Base-by-base conservation (phyloP, 2,329 filamentous ascomycete genomes). In the Fusarium nanum region DNA sequence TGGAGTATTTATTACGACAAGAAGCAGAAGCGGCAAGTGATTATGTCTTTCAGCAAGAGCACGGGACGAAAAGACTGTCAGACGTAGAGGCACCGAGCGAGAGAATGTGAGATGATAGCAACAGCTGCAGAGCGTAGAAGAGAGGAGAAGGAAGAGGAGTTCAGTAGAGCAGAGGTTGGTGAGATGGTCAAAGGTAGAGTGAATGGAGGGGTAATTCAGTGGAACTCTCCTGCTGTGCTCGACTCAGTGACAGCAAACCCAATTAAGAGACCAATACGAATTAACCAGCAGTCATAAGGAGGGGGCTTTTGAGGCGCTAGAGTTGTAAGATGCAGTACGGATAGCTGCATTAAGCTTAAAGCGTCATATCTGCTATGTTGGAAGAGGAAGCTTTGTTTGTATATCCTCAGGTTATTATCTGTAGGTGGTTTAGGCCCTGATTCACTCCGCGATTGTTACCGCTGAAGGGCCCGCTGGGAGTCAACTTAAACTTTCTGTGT, bases 161-260 rank as follows among this genome's bases (percentile, higher is more conserved):
- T 22, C 22, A 28, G 40, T 18, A 23, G 23, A 40, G 18, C 40
- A 58, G 52, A 63, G 34, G 44, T 57, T 64, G 37, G 30, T 27
- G 47, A 66, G 55, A 47, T 20, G 27, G 41, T 44, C 64, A 37
- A 44, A 57, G 34, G 18, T 37, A n/a, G 9, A 11, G 23, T 18
- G 34, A n/a, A 30, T 60, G 50, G 67, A 60, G 60, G 64, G 64
- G 69, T 56, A 71, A 57, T 54, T 60, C 46, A 54, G 58, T 59
- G 60, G 56, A 62, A 71, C 65, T 62, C 27, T 45, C 48, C 47
- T 55, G 32, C 23, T 52, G 34, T 41, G 22, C 37, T 61, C 37
- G 37, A 45, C 45, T 44, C 13, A 20, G 45, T 34, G 47, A 53
- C 27, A 28, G 48, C 45, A 27, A 64, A 34, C 23, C 49, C 49